Evolutionary conservation across 164 flowering plant species (phyloP).

Genomic region (Litsea cubeba): DNA sequence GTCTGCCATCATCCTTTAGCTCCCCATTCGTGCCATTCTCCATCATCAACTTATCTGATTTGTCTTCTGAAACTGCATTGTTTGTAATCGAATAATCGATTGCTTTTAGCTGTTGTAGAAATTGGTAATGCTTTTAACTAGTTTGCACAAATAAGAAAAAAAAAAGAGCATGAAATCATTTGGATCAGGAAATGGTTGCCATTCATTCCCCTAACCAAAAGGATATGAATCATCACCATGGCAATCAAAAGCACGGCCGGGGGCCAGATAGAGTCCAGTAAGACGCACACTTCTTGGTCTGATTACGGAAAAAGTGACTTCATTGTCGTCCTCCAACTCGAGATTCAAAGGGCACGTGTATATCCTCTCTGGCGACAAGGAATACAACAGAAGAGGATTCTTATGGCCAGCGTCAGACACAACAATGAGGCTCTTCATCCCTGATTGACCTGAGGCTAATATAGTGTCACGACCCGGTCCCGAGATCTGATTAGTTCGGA

Average conservation of each 20-base stretch:
- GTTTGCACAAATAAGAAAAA: neutral
- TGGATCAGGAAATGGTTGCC: neutral
- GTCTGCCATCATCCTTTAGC: constrained; percentile 16
- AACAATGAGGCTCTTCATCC: constrained; percentile 37
- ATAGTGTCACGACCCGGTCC: no score
- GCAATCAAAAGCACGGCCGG: neutral
- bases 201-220: constrained; percentile 1
- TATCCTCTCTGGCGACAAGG: constrained; percentile 53
- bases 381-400: constrained; percentile 58
- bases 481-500: no score
- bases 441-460: constrained; percentile 48
- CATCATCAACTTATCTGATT: constrained; percentile 17
- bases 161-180: neutral
- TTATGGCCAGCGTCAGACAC: constrained; percentile 68
- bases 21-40: constrained; percentile 29
- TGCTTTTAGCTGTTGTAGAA: no score
- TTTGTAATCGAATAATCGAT: no score
- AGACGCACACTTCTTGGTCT: constrained; percentile 79
- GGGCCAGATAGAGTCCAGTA: constrained; percentile 50
- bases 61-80: constrained; percentile 10
- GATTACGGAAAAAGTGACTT: constrained; percentile 63
- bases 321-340: constrained; percentile 67
- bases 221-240: constrained; percentile 58
- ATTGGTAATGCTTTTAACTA: no score
- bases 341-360: constrained; percentile 65